Evolutionary conservation across 257 asterid species (phyloP).

Genomic region (Nicotiana tomentosiformis): DNA sequence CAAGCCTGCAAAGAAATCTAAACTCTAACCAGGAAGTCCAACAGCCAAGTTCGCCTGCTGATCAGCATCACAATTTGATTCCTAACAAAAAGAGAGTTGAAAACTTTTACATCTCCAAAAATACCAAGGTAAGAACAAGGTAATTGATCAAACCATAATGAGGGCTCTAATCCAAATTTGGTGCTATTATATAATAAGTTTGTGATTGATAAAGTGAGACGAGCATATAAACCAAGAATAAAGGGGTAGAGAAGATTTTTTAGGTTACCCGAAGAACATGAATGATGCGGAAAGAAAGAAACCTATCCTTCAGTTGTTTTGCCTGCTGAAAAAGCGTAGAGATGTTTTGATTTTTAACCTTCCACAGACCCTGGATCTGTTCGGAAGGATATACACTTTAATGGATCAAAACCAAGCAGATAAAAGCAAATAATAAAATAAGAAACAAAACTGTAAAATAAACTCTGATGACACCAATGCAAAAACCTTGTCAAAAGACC

Average conservation of each 20-base stretch:
- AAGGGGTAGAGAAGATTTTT: neutral
- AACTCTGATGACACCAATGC: neutral
- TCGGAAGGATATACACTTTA: neutral
- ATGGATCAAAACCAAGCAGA: neutral
- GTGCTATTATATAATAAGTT: neutral
- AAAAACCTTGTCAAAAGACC: neutral
- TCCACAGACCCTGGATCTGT: constrained; percentile 87
- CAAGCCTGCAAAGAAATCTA: neutral
- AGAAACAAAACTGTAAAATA: neutral
- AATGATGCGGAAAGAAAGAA: constrained; percentile 55
- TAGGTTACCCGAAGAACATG: constrained; percentile 67
- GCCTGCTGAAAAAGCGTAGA: constrained; percentile 60
- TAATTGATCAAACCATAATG: neutral
- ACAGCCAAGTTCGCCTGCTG: constrained; percentile 85
- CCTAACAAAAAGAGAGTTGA: constrained; percentile 24
- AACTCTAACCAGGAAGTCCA: constrained; percentile 63
- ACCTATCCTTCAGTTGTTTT: constrained; percentile 65
- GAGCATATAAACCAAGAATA: neutral
- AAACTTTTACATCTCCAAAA: neutral
- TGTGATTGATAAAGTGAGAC: neutral
- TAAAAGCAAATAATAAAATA: neutral
- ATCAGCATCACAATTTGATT: constrained; percentile 87
- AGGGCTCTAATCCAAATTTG: neutral
- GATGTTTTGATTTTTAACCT: constrained; percentile 75
- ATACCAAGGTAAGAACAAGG: neutral